Evolutionary conservation across 2,329 filamentous ascomycete genomes (phyloP).

Genomic region (Reticulascus tulasneorum): DNA sequence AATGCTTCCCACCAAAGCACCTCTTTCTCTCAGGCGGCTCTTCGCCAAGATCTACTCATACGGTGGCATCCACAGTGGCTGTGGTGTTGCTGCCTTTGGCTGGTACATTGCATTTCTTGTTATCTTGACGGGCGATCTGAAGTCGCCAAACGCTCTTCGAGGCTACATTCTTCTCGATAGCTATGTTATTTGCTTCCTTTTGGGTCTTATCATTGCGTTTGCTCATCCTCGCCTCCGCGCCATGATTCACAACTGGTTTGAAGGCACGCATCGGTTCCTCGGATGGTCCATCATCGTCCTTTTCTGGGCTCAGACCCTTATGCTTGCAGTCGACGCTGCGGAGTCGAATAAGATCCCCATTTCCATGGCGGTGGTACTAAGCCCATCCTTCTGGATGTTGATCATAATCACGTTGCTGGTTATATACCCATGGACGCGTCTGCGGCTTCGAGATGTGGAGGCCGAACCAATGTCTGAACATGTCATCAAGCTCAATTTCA

Average conservation of each 20-base stretch:
- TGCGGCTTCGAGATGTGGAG: slow-evolving; percentile 63
- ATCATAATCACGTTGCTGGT: slow-evolving; percentile 60
- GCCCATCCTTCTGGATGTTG: slow-evolving; percentile 63
- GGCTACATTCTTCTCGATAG: slow-evolving; percentile 38
- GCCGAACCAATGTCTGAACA: slow-evolving; percentile 67
- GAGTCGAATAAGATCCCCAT: slow-evolving; percentile 27
- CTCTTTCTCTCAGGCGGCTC: slow-evolving; percentile 43
- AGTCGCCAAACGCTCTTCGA: slow-evolving; percentile 34
- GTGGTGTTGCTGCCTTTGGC: slow-evolving; percentile 43
- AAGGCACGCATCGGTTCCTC: slow-evolving; percentile 66
- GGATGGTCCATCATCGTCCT: slow-evolving; percentile 66
- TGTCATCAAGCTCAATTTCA: slow-evolving; percentile 67
- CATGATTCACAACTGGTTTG: slow-evolving; percentile 64
- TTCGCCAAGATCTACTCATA: slow-evolving; percentile 50
- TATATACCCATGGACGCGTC: slow-evolving; percentile 67
- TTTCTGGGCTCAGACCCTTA: slow-evolving; percentile 55
- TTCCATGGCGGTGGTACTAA: slow-evolving; percentile 31
- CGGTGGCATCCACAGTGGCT: slow-evolving; percentile 47
- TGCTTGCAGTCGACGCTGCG: slow-evolving; percentile 49
- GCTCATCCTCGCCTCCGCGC: slow-evolving; percentile 62
- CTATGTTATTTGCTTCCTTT: slow-evolving; percentile 54
- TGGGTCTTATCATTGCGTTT: slow-evolving; percentile 56
- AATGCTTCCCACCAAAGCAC: slow-evolving; percentile 40
- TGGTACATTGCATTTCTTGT: slow-evolving; percentile 44
- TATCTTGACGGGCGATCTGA: slow-evolving; percentile 18